Evolutionary conservation across 2,329 filamentous ascomycete species (phyloP).

Genomic region (Colletotrichum acutatum): DNA sequence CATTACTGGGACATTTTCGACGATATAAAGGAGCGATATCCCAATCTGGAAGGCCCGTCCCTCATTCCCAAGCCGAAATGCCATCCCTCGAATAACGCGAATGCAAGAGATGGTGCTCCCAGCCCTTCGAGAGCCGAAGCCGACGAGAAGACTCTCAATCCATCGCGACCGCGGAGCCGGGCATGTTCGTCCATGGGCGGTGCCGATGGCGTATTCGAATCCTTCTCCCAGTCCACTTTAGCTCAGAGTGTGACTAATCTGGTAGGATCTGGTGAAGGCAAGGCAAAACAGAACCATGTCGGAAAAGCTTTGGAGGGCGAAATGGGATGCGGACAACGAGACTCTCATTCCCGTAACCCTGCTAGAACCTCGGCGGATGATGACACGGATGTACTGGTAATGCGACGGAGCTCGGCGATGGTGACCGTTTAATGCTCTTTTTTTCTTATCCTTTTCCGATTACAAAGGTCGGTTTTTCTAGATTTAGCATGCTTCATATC

Average conservation of each 20-base stretch:
- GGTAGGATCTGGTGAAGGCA: not conserved
- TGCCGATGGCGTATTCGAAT: not conserved
- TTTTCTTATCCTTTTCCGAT: no score
- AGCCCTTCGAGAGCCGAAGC: not conserved
- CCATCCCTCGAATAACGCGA: not conserved
- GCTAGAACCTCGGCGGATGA: not conserved
- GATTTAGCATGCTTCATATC: not conserved
- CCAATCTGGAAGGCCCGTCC: not conserved
- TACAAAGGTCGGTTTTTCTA: not conserved
- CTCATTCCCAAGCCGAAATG: not conserved
- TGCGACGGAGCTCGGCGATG: not conserved
- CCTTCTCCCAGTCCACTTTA: not conserved
- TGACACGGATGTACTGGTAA: not conserved
- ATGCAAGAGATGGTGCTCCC: not conserved
- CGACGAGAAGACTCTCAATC: not conserved
- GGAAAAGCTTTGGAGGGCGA: not conserved
- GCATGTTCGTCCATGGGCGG: not conserved
- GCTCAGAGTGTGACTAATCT: not conserved
- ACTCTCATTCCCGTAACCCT: not conserved
- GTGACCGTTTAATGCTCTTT: no score
- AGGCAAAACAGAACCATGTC: not conserved
- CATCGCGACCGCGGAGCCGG: not conserved
- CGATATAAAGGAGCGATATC: not conserved
- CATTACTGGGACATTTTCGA: constrained; percentile 9
- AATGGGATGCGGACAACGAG: not conserved